A percentile compares a stretch with the other conserved stretches of the same genome.
These are phyloP conservation scores for Diplogelasinospora grovesii DNA, from an alignment of 495 filamentous ascomycete species.

Conservation along the genomic window DNA sequence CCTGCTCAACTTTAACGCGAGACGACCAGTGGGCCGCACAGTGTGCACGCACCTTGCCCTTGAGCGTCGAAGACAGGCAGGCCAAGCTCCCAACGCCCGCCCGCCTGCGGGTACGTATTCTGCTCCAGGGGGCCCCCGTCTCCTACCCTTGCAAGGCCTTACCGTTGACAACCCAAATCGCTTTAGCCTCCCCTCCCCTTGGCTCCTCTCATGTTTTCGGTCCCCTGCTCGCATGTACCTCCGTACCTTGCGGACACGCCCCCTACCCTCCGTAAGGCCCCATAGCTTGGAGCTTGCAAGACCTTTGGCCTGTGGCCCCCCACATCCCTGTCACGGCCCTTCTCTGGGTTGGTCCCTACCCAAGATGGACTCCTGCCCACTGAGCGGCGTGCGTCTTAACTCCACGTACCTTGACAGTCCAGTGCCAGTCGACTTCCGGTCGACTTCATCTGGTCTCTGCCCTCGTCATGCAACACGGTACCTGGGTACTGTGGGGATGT, in stretches of 20 bases:
- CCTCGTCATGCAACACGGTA: constrained; percentile 14
- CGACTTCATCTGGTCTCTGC: constrained; percentile 4
- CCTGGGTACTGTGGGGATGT: constrained; percentile 23
- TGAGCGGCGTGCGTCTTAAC: constrained; percentile 18
- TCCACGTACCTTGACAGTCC: constrained; percentile 12
- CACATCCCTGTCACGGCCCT: constrained; percentile 10
- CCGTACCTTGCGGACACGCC: constrained; percentile 7
- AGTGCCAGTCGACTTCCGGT: constrained; percentile 10
- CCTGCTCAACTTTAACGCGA: not conserved
- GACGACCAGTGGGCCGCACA: constrained; percentile 1
- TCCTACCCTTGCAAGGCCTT: constrained; percentile 17
- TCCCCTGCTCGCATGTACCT: constrained; percentile 8
- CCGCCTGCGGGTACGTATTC: not conserved
- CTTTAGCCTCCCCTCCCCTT: constrained; percentile 4
- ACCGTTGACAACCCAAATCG: constrained; percentile 17
- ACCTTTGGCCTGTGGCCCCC: too few relatives aligned
- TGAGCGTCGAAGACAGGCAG: not conserved
- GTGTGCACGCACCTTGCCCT: not conserved
- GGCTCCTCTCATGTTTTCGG: constrained; percentile 1
- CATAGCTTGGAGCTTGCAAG: too few relatives aligned
- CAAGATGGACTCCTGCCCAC: constrained; percentile 13
- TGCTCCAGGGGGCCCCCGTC: not conserved
- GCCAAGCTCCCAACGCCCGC: too few relatives aligned
- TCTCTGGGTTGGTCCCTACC: constrained; percentile 8
- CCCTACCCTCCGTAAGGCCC: constrained; percentile 1